These are phyloP conservation scores for Meira miltonrushii DNA, from an alignment of 1,284 basidiomycete species.

Conservation along the genomic window DNA sequence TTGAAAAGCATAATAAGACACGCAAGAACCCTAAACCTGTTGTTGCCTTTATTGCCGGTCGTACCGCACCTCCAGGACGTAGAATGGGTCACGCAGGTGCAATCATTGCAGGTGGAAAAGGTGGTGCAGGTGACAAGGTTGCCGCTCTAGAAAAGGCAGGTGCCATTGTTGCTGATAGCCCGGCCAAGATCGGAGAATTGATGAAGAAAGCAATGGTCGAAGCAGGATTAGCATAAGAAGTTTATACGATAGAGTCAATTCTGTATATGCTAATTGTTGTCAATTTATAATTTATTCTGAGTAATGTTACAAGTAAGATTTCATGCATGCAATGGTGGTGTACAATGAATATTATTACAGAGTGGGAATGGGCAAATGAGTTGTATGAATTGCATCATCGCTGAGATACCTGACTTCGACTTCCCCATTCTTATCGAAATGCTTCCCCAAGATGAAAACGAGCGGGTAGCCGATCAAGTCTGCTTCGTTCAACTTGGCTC, in stretches of 20 bases:
- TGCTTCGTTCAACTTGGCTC: conserved; percentile 48
- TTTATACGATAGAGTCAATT: not conserved
- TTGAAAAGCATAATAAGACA: conserved; percentile 87
- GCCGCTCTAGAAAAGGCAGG: conserved; percentile 88
- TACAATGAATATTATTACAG: too few relatives aligned
- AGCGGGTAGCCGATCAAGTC: conserved; percentile 48
- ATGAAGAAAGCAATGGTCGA: conserved; percentile 49
- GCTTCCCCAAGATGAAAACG: conserved; percentile 44
- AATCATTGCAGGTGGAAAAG: conserved; percentile 96
- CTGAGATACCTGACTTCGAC: conserved; percentile 29
- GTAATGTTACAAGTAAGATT: too few relatives aligned
- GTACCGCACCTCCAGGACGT: conserved; percentile 90
- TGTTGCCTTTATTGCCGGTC: conserved; percentile 92
- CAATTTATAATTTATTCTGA: too few relatives aligned
- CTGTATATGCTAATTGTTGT: too few relatives aligned
- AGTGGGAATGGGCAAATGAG: not conserved
- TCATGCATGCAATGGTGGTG: too few relatives aligned
- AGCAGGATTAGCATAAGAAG: conserved; percentile 33
- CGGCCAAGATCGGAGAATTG: conserved; percentile 58
- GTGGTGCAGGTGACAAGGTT: conserved; percentile 92
- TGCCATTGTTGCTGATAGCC: conserved; percentile 87
- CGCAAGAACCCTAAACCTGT: conserved; percentile 85
- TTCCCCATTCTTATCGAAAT: conserved; percentile 25
- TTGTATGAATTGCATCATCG: not conserved
- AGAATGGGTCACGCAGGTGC: conserved; percentile 82